A percentile compares a stretch with the other conserved stretches of the same genome.
Conservation (phyloP, 768 basidiomycete species). For the Hortiboletus flavorubellus region DNA sequence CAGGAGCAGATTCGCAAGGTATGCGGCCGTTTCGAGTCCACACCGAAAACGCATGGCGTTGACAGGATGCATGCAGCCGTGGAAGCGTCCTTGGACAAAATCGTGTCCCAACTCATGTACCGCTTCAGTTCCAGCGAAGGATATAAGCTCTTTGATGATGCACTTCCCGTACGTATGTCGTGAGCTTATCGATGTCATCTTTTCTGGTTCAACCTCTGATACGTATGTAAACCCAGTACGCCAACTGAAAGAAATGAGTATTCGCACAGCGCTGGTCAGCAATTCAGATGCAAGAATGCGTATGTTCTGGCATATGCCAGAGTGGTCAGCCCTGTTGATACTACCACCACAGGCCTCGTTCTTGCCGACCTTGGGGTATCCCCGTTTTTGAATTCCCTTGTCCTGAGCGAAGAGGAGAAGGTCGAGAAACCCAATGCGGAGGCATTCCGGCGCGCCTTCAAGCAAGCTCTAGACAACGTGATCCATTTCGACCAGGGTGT, state of each 20-base stretch:
- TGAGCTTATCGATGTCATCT: neutral
- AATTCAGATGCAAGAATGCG: constrained; percentile 74
- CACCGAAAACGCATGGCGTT: constrained; percentile 21
- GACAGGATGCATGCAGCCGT: constrained; percentile 42
- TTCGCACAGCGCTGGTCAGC: constrained; percentile 61
- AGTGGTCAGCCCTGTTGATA: constrained; percentile 1
- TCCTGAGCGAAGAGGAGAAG: constrained; percentile 70
- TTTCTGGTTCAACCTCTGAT: constrained; percentile 6
- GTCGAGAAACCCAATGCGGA: constrained; percentile 63
- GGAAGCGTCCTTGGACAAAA: constrained; percentile 47
- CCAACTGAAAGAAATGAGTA: constrained; percentile 40
- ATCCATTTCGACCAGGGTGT: constrained; percentile 39
- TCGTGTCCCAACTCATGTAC: constrained; percentile 58
- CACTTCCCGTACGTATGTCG: constrained; percentile 41
- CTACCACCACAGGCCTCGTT: constrained; percentile 37
- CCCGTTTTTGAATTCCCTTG: constrained; percentile 44
- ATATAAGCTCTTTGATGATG: constrained; percentile 60
- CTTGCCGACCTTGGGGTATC: constrained; percentile 61
- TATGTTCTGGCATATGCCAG: constrained; percentile 33
- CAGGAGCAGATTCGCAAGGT: constrained; percentile 64
- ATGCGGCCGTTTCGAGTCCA: constrained; percentile 16
- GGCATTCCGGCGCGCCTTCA: constrained; percentile 52
- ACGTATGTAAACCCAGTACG: constrained; percentile 35
- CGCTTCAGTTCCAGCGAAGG: constrained; percentile 71
- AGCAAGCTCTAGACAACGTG: neutral